Percentiles rank a stretch among this genome's conserved stretches.
phyloP scores from a whole-genome alignment of 345 rosid genomes.

The Luvunga scandens region DNA sequence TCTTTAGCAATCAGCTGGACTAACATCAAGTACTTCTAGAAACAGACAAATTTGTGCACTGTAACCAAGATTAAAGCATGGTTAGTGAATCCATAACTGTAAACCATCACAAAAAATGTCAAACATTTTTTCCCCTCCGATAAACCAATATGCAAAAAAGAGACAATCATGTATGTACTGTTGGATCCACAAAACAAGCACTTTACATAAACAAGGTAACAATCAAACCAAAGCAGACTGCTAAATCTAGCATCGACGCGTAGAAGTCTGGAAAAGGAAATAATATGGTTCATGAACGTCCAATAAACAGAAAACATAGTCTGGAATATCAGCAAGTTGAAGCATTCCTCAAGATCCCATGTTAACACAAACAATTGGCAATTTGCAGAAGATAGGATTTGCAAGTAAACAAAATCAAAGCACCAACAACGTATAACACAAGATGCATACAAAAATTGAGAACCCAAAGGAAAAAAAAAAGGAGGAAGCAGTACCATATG shows the following conservation, averaged over 20 bases:
- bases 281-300: too few relatives aligned
- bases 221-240: not conserved
- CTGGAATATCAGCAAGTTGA: not conserved
- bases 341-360: not conserved
- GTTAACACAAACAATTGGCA: not conserved
- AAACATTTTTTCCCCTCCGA: not conserved
- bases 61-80: not conserved
- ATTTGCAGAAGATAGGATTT: not conserved
- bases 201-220: not conserved
- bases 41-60: not conserved
- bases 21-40: not conserved
- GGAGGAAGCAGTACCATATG: constrained; percentile 70
- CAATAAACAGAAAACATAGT: not conserved
- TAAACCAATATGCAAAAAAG: not conserved
- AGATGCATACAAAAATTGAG: not conserved
- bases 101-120: not conserved
- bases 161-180: not conserved
- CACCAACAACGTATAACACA: not conserved
- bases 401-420: not conserved
- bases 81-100: not conserved
- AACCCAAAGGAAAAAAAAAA: not conserved
- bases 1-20: not conserved
- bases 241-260: not conserved
- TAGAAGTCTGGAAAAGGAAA: not conserved
- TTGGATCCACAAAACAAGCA: not conserved